These are phyloP conservation scores for Kwoniella botswanensis DNA, from an alignment of 768 basidiomycete genomes.

Conservation along the genomic window DNA sequence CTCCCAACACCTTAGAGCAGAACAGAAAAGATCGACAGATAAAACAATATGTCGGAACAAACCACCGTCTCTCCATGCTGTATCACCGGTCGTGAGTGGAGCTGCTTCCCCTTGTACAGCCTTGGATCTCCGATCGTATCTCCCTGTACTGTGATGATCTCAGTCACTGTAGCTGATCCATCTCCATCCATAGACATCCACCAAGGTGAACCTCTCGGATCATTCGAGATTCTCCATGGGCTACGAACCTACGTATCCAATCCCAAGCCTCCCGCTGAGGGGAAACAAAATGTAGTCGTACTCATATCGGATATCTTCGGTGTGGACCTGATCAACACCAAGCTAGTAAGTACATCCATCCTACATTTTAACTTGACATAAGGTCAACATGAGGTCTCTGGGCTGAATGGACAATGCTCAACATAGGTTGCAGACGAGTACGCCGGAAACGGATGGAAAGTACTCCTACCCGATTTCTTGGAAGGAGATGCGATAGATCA, in stretches of 20 bases:
- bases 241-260: conserved; percentile 56
- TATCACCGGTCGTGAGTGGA: conserved; percentile 50
- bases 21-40: too few relatives aligned
- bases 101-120: neutral
- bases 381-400: neutral
- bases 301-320: conserved; percentile 59
- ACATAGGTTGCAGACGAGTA: conserved; percentile 55
- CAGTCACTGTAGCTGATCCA: neutral
- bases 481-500: conserved; percentile 46
- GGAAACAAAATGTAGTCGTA: conserved; percentile 51
- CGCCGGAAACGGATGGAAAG: conserved; percentile 56
- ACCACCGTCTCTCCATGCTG: conserved; percentile 48
- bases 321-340: conserved; percentile 51
- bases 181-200: conserved; percentile 50
- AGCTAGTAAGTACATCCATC: conserved; percentile 19
- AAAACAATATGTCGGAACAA: conserved; percentile 37
- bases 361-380: neutral
- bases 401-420: too few relatives aligned
- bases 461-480: conserved; percentile 56
- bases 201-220: conserved; percentile 55
- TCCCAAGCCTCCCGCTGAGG: conserved; percentile 36
- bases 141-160: too few relatives aligned
- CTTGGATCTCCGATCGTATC: too few relatives aligned
- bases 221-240: conserved; percentile 49
- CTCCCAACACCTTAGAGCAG: too few relatives aligned